Base-by-base conservation (phyloP, 139 green algal species). In the Edaphochlamys debaryana region DNA sequence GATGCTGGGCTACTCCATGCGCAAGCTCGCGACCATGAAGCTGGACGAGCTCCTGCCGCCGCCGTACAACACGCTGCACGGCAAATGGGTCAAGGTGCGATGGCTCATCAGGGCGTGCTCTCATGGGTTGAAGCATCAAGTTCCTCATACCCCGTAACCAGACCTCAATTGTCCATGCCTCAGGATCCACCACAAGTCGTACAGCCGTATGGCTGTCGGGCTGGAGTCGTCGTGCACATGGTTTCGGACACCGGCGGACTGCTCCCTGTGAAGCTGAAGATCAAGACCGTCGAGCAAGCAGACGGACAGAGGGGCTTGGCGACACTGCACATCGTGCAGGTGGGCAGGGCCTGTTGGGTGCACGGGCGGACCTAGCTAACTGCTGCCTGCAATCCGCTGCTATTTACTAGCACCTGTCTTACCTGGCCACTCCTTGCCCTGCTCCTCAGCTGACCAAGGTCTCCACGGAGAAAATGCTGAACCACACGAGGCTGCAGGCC, bases 61-160 rank as follows among this genome's bases (percentile, higher is more conserved):
- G 30, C 88, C 88, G 17, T 89, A 79, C 85, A 77, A 69, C 37
- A 68, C 84, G 62, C 81, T 92, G 67, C 88, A 92, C 67, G 36
- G 69, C 25, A 85, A 73, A 27, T 92, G 80, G 54, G 52, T 90
- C 30, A 82, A 82, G 86, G 86, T 90, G 60, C 4, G 52, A 13
- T 13, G 45, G 13, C 9, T 13, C 13, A 54, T 22, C 45, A 54
- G 45, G 13, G 45, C 13, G 9, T 13, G 45, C 13, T 54, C 11
- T 13, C 45, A 54, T 54, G 45, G 45, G 13, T 54, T 22, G 45
- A 9, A 9, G 9, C 45, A 22, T 9, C 11, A 13, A 9, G 13
- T 54, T 9, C 45, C 9, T 54, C 45, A 54, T 22, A 9, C 45
- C 13, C 11, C 13, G 45, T 54, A 13, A 9, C 45, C 45, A 9